These are phyloP conservation scores for Paraconiothyrium brasiliense DNA, from an alignment of 2,329 filamentous ascomycete genomes.

Conservation along the genomic window DNA sequence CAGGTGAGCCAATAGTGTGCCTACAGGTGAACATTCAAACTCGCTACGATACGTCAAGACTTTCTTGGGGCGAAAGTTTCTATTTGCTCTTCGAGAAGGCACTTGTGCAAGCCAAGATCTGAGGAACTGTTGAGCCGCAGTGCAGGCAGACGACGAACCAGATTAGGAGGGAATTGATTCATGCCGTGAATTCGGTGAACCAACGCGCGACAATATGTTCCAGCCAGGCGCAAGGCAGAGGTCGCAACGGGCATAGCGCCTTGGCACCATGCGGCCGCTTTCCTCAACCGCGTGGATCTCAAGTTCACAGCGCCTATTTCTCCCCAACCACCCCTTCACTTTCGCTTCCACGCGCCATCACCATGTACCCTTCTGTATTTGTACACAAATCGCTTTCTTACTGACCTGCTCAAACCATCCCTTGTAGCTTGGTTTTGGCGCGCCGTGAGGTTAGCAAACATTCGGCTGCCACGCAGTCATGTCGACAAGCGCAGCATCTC, in stretches of 20 bases:
- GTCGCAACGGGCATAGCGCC: slow-evolving; percentile 15
- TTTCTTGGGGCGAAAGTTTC: neutral
- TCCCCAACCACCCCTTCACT: slow-evolving; percentile 35
- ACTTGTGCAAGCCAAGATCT: neutral
- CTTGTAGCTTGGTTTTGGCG: slow-evolving; percentile 30
- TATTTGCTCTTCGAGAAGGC: neutral
- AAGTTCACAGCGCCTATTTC: slow-evolving; percentile 18
- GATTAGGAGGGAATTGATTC: neutral
- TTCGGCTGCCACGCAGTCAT: slow-evolving; percentile 37
- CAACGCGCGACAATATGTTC: neutral
- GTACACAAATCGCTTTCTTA: slow-evolving; percentile 33
- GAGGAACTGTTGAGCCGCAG: neutral
- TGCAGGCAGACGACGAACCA: neutral
- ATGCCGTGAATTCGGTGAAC: neutral
- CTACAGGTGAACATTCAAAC: neutral
- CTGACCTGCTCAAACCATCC: slow-evolving; percentile 26
- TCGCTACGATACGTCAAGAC: slow-evolving; percentile 4
- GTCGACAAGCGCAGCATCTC: slow-evolving; percentile 41
- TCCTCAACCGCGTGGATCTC: slow-evolving; percentile 8
- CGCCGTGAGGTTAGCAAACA: slow-evolving; percentile 29
- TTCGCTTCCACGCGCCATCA: slow-evolving; percentile 32
- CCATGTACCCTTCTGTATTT: slow-evolving; percentile 38
- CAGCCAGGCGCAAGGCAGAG: neutral
- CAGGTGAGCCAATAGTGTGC: neutral
- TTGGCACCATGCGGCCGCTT: slow-evolving; percentile 15